phyloP scores from a whole-genome alignment of 2,329 filamentous ascomycete species.

The Dactylellina drechsleri region DNA sequence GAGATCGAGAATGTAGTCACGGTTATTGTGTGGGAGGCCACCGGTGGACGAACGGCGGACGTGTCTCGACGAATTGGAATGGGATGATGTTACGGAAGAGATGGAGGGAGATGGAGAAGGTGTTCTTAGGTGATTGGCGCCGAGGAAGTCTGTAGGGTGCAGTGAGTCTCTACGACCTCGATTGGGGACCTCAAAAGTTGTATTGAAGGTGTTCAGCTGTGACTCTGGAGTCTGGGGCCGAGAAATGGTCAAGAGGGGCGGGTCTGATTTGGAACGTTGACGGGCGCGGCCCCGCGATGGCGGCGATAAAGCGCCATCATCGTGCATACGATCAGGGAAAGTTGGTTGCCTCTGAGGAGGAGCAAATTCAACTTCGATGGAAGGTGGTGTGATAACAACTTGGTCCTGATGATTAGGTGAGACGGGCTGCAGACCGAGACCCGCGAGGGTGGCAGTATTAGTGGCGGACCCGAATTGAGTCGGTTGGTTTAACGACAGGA shows the following conservation, averaged over 20 bases:
- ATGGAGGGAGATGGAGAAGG: constrained; percentile 64
- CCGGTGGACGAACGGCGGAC: constrained; percentile 66
- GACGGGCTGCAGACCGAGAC: constrained; percentile 51
- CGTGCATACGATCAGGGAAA: constrained; percentile 57
- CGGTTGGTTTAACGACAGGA: constrained; percentile 55
- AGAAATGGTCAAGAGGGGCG: constrained; percentile 43
- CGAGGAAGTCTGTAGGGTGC: constrained; percentile 63
- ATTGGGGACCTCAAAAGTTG: constrained; percentile 51
- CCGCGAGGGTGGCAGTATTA: constrained; percentile 50
- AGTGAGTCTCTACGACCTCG: constrained; percentile 40
- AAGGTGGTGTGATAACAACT: constrained; percentile 55
- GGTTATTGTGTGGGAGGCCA: constrained; percentile 67
- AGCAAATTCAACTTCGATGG: constrained; percentile 58
- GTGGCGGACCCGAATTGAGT: constrained; percentile 45
- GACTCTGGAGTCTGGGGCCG: constrained; percentile 43
- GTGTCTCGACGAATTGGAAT: constrained; percentile 60
- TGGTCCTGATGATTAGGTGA: constrained; percentile 43
- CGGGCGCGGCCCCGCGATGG: constrained; percentile 48
- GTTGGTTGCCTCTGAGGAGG: constrained; percentile 58
- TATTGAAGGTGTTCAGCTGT: constrained; percentile 45
- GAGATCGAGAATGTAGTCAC: constrained; percentile 86
- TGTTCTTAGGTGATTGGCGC: constrained; percentile 60
- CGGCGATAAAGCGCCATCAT: constrained; percentile 57
- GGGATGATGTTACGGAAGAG: constrained; percentile 50
- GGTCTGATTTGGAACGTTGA: constrained; percentile 50